Base-by-base conservation (phyloP, 2,329 filamentous ascomycete genomes). In the Fusarium phyllophilum region DNA sequence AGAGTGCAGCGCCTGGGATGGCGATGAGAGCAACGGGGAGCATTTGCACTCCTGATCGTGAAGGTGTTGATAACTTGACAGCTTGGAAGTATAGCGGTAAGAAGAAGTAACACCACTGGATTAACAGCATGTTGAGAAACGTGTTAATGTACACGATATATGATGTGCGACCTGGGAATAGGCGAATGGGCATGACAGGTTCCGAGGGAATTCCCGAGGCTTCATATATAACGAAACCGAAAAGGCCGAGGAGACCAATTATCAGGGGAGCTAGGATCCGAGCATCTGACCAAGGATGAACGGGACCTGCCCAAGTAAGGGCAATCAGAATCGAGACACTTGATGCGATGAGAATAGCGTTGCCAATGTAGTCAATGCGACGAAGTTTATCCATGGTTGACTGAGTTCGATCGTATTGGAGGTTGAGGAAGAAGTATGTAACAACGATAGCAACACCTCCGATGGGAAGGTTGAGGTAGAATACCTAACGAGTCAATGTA, bases 1-100 rank as follows among this genome's bases (percentile, higher is more conserved):
- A 79, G 15, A 81, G 22, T 3, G 78, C 71, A 3, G 78, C 69
- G 18, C 78, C 72, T 0, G 81, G 79, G 24, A 83, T 73, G 3
- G 75, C 77, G 17, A 81, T 77, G 2, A 82, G 60, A 1, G 79
- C 77, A 1, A 77, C 72, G 44, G 80, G 75, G 44, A 85, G 78
- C 33, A 84, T 62, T 20, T 79, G 73, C 2, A 84, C 76, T 3
- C 82, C 84, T 0, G 83, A 78, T 0, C 78, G 69, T 0, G 77
- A 70, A 0, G 86, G 81, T 1, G 78, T 76, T 9, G 80, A 78
- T 3, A 76, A 55, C 10, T 78, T 76, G 0, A 87, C 83, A 2
- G 79, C 80, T 58, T 87, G 85, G 70, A 87, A 87, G 73, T 86
- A 88, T 3, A 87, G 66, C 0, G 86, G 85, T 2, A 86, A 57